Base-by-base conservation (phyloP, 257 asterid species). In the Solanum sejunctum region DNA sequence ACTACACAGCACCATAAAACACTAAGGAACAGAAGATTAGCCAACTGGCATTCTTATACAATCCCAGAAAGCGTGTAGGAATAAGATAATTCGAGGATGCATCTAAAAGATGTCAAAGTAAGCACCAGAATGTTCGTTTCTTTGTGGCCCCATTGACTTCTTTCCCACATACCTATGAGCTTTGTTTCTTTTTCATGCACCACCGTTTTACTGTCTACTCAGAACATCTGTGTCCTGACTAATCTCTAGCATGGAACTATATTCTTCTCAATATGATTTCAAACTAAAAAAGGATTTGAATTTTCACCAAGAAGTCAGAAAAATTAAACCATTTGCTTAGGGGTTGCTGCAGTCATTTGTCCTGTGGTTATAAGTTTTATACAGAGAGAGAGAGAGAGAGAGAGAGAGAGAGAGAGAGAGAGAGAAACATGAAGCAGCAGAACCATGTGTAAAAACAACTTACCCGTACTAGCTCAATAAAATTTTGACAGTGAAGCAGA, bases 391-490 rank as follows among this genome's bases (percentile, higher is more conserved):
- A 83, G 52, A 63, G 32, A 51, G n/a, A 77, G 47, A 78, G 39
- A 52, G 39, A 83, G 52, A 64, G 47, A 77, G 39, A 51, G 39
- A 83, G 52, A 63, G 32, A 51, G n/a, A 77, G 47, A 78, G 39
- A 52, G 39, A 83, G 52, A 64, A 83, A 66, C 15, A 66, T 83
- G 80, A 83, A 52, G 49, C 72, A 82, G 58, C 83, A 78, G 85
- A 80, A 61, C 82, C 81, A 47, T 71, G 28, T 83, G 47, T 36
- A 82, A 49, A 83, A 84, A 43, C 84, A 45, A 81, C 82, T 92
- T 91, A 97, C 99, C 97, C 98, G 97, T 85, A 95, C 94, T 52
- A 95, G 97, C 92, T 95, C 99, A 87, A 97, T 92, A 85, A 95
- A 95, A 55, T 94, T 94, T 92, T 97, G 99, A 89, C 97, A 92